Evolutionary conservation across 2,329 filamentous ascomycete species (phyloP).

Genomic region (Cordyceps pruinosa): DNA sequence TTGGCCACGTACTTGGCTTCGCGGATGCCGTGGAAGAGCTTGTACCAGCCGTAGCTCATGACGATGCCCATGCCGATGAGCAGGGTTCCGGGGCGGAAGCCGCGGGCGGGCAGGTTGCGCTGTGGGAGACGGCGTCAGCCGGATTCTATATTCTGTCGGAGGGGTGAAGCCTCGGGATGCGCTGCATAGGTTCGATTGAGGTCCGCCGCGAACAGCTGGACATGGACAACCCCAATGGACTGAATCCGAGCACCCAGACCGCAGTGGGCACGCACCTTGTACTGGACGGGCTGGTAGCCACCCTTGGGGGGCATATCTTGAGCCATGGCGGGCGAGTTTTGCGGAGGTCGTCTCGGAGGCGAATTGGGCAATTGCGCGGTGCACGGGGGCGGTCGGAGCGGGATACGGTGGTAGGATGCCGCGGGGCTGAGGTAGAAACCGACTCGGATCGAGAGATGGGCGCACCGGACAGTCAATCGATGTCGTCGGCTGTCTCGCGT

Average conservation of each 20-base stretch:
- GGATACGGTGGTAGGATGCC: neutral
- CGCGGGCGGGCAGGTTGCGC: constrained; percentile 87
- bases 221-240: neutral
- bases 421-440: neutral
- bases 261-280: constrained; percentile 62
- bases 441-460: neutral
- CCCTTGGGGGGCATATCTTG: constrained; percentile 95
- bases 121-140: constrained; percentile 30
- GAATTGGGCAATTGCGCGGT: constrained; percentile 17
- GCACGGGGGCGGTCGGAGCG: constrained; percentile 1
- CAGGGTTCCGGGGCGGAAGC: constrained; percentile 77
- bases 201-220: neutral
- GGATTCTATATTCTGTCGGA: neutral
- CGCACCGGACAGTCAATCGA: neutral
- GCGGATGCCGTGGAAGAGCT: constrained; percentile 70
- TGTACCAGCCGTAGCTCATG: constrained; percentile 89
- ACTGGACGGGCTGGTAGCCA: constrained; percentile 95
- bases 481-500: constrained; percentile 7
- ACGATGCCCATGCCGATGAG: constrained; percentile 69
- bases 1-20: constrained; percentile 75
- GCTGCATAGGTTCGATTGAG: neutral
- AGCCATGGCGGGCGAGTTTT: constrained; percentile 59
- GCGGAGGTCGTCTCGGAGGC: constrained; percentile 5
- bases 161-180: neutral
- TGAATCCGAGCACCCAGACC: too few species aligned